Evolutionary conservation across 176 grass and related monocot genomes (phyloP), one percentile per base, ranked within the genome.

Genomic region (Aegilops speltoides): DNA sequence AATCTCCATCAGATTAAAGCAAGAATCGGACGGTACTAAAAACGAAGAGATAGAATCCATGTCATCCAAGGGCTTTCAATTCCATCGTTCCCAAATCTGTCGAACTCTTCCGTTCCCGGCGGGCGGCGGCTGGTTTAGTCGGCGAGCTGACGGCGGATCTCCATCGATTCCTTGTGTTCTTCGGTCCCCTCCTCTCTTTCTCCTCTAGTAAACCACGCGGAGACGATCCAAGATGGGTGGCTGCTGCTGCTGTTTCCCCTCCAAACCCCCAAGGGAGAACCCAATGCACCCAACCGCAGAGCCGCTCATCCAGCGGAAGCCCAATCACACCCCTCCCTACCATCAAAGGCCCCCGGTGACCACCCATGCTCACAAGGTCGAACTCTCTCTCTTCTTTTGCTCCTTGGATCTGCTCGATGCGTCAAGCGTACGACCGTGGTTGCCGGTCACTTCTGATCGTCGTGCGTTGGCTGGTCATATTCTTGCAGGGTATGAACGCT

Each of bases 401-500:
- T 36, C 26, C 52, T 31, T 65, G 54, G 12, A 63, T 89, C 64
- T 72, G 48, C 23, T 6, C 15, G 8, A 57, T 12, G 43, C n/a
- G 10, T 54, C 79, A 7, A 23, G 63, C 15, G 14, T 19, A 41
- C 38, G 64, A 3, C 31, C 45, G 65, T 70, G n/a, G 67, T 83
- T 72, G 67, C 33, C 6, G 33, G 22, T 61, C 0, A 15, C 23
- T 22, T 50, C 43, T 25, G 41, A 56, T 71, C 43, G 45, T 69
- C 29, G 4, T 31, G 20, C 41, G 9, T 61, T 73, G 81, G 41
- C 24, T 33, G 33, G 12, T 63, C 56, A 59, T 68, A 45, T 80
- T 73, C 38, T 82, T 84, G 62, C 88, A 90, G 91, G 88, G 69
- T 52, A 63, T 88, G 91, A 69, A 85, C 28, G 31, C 70, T 16